Conservation (phyloP, 495 filamentous ascomycete species). For the Symbiotaphrina buchneri region DNA sequence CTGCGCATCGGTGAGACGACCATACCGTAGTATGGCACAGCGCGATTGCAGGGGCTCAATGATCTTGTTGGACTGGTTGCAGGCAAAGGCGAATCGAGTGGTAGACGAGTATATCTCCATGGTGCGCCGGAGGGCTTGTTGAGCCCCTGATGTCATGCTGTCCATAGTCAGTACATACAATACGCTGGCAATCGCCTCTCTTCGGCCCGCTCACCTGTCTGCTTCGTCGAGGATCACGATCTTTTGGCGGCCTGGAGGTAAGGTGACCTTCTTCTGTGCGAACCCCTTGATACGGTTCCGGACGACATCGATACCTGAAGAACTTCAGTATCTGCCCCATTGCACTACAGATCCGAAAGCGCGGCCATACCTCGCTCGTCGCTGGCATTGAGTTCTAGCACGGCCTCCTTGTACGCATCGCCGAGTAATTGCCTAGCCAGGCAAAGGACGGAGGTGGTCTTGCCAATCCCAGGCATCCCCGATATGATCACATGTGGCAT, state of each 20-base stretch:
- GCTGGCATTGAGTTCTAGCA: slow-evolving; percentile 86
- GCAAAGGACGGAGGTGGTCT: slow-evolving; percentile 90
- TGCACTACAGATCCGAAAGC: not conserved
- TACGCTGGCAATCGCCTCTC: slow-evolving; percentile 2
- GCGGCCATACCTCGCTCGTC: slow-evolving; percentile 60
- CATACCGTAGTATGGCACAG: slow-evolving; percentile 90
- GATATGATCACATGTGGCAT: slow-evolving; percentile 99
- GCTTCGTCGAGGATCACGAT: slow-evolving; percentile 95
- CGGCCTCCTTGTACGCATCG: slow-evolving; percentile 91
- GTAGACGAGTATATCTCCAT: slow-evolving; percentile 99
- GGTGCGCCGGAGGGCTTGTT: slow-evolving; percentile 84
- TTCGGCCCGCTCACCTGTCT: slow-evolving; percentile 20
- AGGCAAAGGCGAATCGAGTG: slow-evolving; percentile 93
- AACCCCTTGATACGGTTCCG: slow-evolving; percentile 98
- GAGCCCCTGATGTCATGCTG: slow-evolving; percentile 86
- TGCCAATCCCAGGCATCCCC: slow-evolving; percentile 97
- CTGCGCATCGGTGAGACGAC: slow-evolving; percentile 77
- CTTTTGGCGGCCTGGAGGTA: slow-evolving; percentile 81
- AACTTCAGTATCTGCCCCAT: not conserved
- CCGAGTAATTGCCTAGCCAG: slow-evolving; percentile 83
- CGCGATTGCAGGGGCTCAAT: slow-evolving; percentile 95
- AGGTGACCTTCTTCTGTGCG: slow-evolving; percentile 96
- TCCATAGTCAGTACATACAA: slow-evolving; percentile 1
- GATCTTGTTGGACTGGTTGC: slow-evolving; percentile 98
- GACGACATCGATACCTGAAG: slow-evolving; percentile 77